Evolutionary conservation across 805 yeast genomes (phyloP), one percentile per base, ranked within the genome.

Genomic region (Yarrowia sp.): DNA sequence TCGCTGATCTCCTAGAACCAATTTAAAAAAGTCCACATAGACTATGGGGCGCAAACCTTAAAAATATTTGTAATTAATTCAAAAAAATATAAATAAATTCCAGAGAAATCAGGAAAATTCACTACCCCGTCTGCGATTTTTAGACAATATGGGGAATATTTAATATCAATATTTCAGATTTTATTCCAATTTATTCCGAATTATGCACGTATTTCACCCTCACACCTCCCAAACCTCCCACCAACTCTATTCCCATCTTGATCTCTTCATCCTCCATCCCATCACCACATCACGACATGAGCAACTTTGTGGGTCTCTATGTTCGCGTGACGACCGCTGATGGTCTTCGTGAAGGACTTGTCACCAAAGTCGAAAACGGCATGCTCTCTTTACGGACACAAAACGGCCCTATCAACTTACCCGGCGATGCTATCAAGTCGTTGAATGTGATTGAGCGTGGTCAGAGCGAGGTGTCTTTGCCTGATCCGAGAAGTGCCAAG

Each of bases 291-390:
- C 41, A 33, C 31, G 15, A 4, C 14, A 36, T 58, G 64, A 58
- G 64, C 51, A 58, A 58, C 51, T 58, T 58, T 58, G 64, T 58
- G 43, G 64, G 64, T 18, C 51, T 58, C 50, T 58, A 44, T 36
- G 64, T 58, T 11, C 64, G 64, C n/a, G 64, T 58, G 7, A 58
- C 64, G 7, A 58, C 64, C 33, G 51, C 64, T 35, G 64, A 58
- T 3, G 64, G 64, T 3, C 64, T 58, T 15, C 51, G 51, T 8
- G 64, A 58, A 22, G 64, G 64, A 1, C 51, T 58, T 13, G 64
- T 58, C 13, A 58, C 64, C 51, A 58, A 44, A 35, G 64, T 58
- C 39, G 64, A 58, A 18, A 58, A 58, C 45, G 64, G 64, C 18
- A 44, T 44, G 51, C 22, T 58, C 18, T 43, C 64, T 31, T 32